Evolutionary conservation across 768 basidiomycete species (phyloP).

Genomic region (Cystobasidium onofrii): DNA sequence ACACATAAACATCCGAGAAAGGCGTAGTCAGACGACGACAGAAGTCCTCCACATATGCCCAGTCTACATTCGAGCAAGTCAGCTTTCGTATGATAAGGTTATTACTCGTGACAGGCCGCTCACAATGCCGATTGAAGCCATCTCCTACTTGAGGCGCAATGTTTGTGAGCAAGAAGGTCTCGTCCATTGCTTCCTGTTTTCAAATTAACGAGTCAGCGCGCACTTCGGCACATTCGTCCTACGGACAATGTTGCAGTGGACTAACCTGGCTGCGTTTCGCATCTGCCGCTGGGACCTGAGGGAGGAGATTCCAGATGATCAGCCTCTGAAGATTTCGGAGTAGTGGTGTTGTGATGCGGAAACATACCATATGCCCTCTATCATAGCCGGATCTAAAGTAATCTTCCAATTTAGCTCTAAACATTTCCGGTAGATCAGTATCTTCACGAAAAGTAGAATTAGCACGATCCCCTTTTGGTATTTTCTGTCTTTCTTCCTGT

Average conservation of each 20-base stretch:
- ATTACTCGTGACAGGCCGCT: constrained; percentile 41
- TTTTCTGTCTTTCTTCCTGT: constrained; percentile 29
- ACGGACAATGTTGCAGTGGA: background rate
- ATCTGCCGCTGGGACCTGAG: constrained; percentile 83
- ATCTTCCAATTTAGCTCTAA: constrained; percentile 75
- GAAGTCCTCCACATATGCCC: constrained; percentile 95
- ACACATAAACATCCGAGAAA: constrained; percentile 92
- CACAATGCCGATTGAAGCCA: constrained; percentile 95
- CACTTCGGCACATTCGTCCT: background rate
- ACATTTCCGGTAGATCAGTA: constrained; percentile 60
- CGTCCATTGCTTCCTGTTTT: constrained; percentile 75
- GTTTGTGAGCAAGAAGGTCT: constrained; percentile 89
- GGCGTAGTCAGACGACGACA: constrained; percentile 76
- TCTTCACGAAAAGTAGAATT: constrained; percentile 80
- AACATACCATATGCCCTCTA: constrained; percentile 75
- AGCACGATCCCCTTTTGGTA: constrained; percentile 56
- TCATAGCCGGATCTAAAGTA: constrained; percentile 54
- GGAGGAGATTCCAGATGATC: constrained; percentile 46
- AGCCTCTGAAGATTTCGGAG: no score
- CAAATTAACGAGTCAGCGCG: background rate
- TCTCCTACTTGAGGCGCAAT: constrained; percentile 97
- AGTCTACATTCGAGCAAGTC: constrained; percentile 54
- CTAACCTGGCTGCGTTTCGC: constrained; percentile 74
- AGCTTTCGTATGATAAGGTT: background rate
- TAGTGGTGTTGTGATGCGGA: constrained; percentile 6